phyloP scores from a whole-genome alignment of 2,329 filamentous ascomycete species.

The Fusarium ramigenum region DNA sequence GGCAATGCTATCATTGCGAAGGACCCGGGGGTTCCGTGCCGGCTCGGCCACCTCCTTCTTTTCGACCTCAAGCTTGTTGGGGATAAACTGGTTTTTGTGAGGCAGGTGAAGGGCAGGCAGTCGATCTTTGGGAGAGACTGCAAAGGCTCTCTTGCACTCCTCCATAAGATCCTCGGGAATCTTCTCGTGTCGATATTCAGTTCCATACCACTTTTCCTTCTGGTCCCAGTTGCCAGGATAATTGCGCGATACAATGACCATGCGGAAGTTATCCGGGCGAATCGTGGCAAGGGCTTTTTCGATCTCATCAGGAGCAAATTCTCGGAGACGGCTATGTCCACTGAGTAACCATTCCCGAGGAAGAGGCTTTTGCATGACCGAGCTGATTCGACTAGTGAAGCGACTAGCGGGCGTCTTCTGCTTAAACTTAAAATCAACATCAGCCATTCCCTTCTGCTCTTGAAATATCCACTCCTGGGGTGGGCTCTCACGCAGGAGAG shows the following conservation, averaged over 20 bases:
- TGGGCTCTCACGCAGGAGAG: conserved; percentile 80
- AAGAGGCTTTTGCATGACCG: conserved; percentile 90
- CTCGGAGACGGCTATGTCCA: conserved; percentile 77
- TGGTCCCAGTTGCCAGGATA: conserved; percentile 85
- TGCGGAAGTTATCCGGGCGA: conserved; percentile 87
- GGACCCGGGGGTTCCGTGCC: conserved; percentile 77
- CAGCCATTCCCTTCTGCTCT: conserved; percentile 88
- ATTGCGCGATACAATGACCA: conserved; percentile 84
- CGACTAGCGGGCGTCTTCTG: conserved; percentile 90
- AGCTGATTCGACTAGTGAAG: conserved; percentile 86
- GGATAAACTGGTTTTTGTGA: conserved; percentile 95
- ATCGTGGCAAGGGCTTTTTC: conserved; percentile 77
- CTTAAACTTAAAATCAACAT: conserved; percentile 94
- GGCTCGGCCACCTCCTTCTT: conserved; percentile 89
- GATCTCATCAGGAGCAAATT: conserved; percentile 83
- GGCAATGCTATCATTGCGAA: conserved; percentile 82
- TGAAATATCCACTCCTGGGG: conserved; percentile 95
- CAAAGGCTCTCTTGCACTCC: conserved; percentile 72
- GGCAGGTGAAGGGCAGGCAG: conserved; percentile 83
- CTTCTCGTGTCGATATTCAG: conserved; percentile 86
- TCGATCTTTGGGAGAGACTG: conserved; percentile 65
- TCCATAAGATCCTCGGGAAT: conserved; percentile 80
- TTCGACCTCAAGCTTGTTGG: conserved; percentile 90
- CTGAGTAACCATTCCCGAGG: conserved; percentile 90
- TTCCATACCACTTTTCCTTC: conserved; percentile 98